Base-by-base conservation (phyloP, 805 yeast genomes). In the Lachancea mirantina region DNA sequence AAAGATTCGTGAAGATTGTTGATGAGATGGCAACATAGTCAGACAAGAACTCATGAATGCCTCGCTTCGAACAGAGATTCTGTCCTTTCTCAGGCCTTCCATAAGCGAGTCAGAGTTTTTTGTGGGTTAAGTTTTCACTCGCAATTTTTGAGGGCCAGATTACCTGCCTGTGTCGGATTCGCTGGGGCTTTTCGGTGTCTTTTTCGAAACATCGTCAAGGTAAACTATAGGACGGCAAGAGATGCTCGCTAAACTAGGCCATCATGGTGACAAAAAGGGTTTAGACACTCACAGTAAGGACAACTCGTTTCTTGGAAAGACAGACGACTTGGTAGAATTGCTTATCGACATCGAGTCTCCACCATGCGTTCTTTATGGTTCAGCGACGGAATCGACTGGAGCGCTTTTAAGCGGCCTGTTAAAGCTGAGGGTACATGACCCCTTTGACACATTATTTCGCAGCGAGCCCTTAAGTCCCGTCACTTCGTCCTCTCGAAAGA, bases 301-400 rank as follows among this genome's bases (percentile, higher is more conserved):
- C 32, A 29, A 32, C 11, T 25, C 25, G 24, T 23, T 36, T 13
- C 36, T 43, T n/a, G 44, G 40, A 8, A 6, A 19, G 19, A 15
- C 15, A 14, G 39, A 39, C 4, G 59, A 55, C 22, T 70, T 72
- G 1, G 55, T 71, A 20, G 64, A 69, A 20, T 57, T 84, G 8
- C 52, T 76, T 1, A 68, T 88, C 20, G 67, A 68, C 23, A 64
- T 92, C 14, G 99, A 92, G 52, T 79, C 94, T 2, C 97, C 97
- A 1, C 98, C 99, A 0, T 68, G 88, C 23, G 74, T 84, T 28
- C 61, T 92, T 35, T 89, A 83, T 50, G 98, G 98, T 0, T 59
- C 70, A 1, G 81, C 88, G 3, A 56, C 60, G 6, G 92, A 84
- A 38, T 76, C 92, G 2, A 69, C 94, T 0, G 98, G 99, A 1